A percentile compares a stretch with the other conserved stretches of the same genome.
Conservation (phyloP, 345 rosid genomes). For the Lagerstroemia speciosa region DNA sequence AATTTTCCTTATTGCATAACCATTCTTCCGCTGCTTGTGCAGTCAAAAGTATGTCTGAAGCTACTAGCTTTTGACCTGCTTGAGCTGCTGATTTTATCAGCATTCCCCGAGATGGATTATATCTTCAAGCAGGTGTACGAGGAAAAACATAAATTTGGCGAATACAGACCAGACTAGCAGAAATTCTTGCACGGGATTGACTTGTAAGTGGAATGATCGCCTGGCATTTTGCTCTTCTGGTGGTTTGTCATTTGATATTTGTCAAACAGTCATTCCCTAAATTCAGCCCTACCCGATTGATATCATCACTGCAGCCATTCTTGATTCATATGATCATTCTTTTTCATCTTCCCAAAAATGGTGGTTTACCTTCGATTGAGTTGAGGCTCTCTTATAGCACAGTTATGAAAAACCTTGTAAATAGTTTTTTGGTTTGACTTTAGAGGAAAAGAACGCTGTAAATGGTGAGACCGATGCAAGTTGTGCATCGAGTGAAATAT, state of each 20-base stretch:
- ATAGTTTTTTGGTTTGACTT: constrained; percentile 9
- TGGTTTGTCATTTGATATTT: not conserved
- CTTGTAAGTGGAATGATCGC: not conserved
- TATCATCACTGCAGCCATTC: not conserved
- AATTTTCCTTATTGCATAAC: constrained; percentile 1
- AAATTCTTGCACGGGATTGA: not conserved
- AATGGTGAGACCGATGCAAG: constrained; percentile 14
- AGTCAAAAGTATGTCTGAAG: constrained; percentile 82
- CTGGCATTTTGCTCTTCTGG: not conserved
- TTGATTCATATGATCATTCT: not conserved
- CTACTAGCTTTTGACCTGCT: constrained; percentile 65
- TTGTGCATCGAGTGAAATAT: constrained; percentile 16
- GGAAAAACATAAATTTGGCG: constrained; percentile 70
- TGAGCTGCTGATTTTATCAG: constrained; percentile 60
- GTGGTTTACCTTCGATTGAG: constrained; percentile 8
- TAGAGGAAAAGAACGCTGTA: constrained; percentile 24
- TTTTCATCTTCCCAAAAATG: not conserved
- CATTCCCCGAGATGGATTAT: constrained; percentile 70
- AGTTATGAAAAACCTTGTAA: constrained; percentile 17
- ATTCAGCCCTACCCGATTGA: not conserved
- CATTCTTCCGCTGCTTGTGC: constrained; percentile 16
- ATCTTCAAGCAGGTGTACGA: constrained; percentile 56
- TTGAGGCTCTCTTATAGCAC: constrained; percentile 2
- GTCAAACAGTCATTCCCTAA: not conserved
- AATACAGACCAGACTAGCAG: constrained; percentile 29